These are phyloP conservation scores for Bruguiera gymnorhiza DNA, from an alignment of 345 rosid species.

Conservation along the genomic window DNA sequence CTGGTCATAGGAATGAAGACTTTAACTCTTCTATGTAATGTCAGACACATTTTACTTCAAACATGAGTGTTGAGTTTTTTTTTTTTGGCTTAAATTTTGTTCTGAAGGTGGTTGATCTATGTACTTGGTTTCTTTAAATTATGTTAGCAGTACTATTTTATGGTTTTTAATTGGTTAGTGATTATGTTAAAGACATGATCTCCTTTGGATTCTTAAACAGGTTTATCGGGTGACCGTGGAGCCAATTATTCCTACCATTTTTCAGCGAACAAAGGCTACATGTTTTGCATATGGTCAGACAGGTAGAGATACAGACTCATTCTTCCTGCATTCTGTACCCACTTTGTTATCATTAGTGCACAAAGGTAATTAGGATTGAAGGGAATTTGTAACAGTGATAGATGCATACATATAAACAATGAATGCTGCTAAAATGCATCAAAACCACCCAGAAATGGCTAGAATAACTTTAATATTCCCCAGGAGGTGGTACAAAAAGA, in stretches of 20 bases:
- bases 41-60: not conserved
- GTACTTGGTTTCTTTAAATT: not conserved
- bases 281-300: slow-evolving; percentile 99
- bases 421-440: not conserved
- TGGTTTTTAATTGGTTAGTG: slow-evolving; percentile 10
- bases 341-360: not conserved
- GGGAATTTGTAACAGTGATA: not conserved
- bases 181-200: slow-evolving; percentile 11
- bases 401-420: not conserved
- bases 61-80: not conserved
- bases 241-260: slow-evolving; percentile 90
- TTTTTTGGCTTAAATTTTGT: slow-evolving; percentile 7
- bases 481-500: not conserved
- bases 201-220: slow-evolving; percentile 36
- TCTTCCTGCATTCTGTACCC: not conserved
- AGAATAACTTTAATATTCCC: not conserved
- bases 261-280: slow-evolving; percentile 94
- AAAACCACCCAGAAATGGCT: slow-evolving; percentile 8
- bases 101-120: not conserved
- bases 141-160: not conserved
- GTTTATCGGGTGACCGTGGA: slow-evolving; percentile 83
- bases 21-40: not conserved
- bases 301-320: slow-evolving; percentile 41
- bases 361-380: not conserved
- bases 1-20: not conserved